These are phyloP conservation scores for Monilinia aucupariae DNA, from an alignment of 2,329 filamentous ascomycete species.

Conservation along the genomic window DNA sequence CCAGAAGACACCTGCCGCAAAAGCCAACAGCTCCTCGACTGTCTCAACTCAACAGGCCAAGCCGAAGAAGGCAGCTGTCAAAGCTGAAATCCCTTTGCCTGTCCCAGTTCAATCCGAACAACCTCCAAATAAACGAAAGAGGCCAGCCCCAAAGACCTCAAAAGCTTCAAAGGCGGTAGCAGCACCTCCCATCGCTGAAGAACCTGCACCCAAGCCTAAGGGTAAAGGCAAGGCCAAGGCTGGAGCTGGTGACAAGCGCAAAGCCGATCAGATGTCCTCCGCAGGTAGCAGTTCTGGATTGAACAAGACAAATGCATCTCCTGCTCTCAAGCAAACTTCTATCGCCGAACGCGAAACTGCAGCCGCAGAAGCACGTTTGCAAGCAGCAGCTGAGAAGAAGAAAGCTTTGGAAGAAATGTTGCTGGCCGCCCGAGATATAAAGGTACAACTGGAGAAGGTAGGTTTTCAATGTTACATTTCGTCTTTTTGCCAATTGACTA, in stretches of 20 bases:
- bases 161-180: not conserved
- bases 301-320: slow-evolving; percentile 14
- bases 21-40: not conserved
- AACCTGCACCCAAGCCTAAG: not conserved
- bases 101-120: not conserved
- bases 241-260: slow-evolving; percentile 9
- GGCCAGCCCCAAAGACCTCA: not conserved
- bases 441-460: slow-evolving; percentile 1
- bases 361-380: slow-evolving; percentile 9
- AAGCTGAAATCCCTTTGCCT: not conserved
- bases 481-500: not conserved
- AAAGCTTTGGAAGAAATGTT: slow-evolving; percentile 12
- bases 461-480: not conserved
- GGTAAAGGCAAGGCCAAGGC: not conserved
- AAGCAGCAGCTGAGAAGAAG: slow-evolving; percentile 14
- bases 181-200: not conserved
- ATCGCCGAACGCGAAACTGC: slow-evolving; percentile 4
- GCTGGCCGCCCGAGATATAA: not conserved
- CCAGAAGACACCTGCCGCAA: not conserved
- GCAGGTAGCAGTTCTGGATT: not conserved
- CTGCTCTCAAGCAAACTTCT: slow-evolving; percentile 11
- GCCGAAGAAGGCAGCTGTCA: not conserved
- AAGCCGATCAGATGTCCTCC: slow-evolving; percentile 10
- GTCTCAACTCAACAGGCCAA: not conserved
- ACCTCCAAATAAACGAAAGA: slow-evolving; percentile 3